phyloP scores from a whole-genome alignment of 2,329 filamentous ascomycete species.

The Xylariaceae sp. region DNA sequence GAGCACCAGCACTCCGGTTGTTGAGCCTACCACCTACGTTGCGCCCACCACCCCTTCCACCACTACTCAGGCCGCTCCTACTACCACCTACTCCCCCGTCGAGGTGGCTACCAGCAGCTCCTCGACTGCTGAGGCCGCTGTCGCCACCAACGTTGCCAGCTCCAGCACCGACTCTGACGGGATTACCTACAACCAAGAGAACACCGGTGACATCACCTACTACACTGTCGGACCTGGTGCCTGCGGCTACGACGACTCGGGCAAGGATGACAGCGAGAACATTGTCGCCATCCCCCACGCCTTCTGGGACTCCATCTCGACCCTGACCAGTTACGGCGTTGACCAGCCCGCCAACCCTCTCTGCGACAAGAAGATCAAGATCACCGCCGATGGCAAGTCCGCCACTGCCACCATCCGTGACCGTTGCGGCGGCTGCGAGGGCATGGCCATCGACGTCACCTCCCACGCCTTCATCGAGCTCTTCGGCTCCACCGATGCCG shows the following conservation, averaged over 20 bases:
- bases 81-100: slow-evolving; percentile 10
- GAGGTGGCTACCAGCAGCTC: slow-evolving; percentile 6
- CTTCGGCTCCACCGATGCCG: slow-evolving; percentile 37
- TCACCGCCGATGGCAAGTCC: slow-evolving; percentile 54
- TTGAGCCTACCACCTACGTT: slow-evolving; percentile 8
- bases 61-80: slow-evolving; percentile 6
- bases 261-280: slow-evolving; percentile 48
- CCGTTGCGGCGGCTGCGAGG: slow-evolving; percentile 68
- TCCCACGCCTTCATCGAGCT: slow-evolving; percentile 52
- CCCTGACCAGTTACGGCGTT: slow-evolving; percentile 48
- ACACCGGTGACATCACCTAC: slow-evolving; percentile 67
- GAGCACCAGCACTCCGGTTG: slow-evolving; percentile 13
- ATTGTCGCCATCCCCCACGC: slow-evolving; percentile 65
- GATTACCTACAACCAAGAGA: slow-evolving; percentile 24
- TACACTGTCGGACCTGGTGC: slow-evolving; percentile 65
- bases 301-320: slow-evolving; percentile 53
- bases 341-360: slow-evolving; percentile 50
- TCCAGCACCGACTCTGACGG: slow-evolving; percentile 28
- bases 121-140: slow-evolving; percentile 4
- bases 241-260: slow-evolving; percentile 61
- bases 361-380: slow-evolving; percentile 66
- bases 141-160: slow-evolving; percentile 15
- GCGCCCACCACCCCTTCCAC: slow-evolving; percentile 9
- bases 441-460: slow-evolving; percentile 56
- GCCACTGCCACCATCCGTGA: slow-evolving; percentile 60